Conservation (phyloP, 1,139 yeast species). For the Eremothecium cymbalariae region DNA sequence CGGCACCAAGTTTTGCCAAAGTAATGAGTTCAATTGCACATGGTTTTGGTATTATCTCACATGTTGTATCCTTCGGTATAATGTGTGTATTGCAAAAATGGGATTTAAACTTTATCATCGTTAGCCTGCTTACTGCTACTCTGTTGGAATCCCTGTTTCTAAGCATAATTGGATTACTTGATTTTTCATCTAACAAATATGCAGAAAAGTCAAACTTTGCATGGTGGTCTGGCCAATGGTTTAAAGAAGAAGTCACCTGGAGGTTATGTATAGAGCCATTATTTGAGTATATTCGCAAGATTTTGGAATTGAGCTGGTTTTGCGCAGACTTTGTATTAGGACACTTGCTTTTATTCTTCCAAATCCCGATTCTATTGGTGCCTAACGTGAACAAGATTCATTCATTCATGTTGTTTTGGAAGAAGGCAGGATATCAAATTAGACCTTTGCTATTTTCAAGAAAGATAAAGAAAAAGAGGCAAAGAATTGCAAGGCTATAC, state of each 20-base stretch:
- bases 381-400: slow-evolving; percentile 55
- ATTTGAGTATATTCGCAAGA: slow-evolving; percentile 48
- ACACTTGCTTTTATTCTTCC: slow-evolving; percentile 43
- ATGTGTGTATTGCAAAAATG: slow-evolving; percentile 48
- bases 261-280: slow-evolving; percentile 43
- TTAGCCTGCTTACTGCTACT: slow-evolving; percentile 38
- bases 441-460: slow-evolving; percentile 53
- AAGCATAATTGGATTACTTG: slow-evolving; percentile 4
- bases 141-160: slow-evolving; percentile 3
- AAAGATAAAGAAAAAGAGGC: slow-evolving; percentile 76
- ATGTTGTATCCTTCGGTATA: slow-evolving; percentile 41
- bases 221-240: slow-evolving; percentile 69
- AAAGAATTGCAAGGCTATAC: slow-evolving; percentile 37
- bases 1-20: slow-evolving; percentile 38
- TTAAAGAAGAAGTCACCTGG: slow-evolving; percentile 46
- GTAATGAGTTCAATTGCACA: slow-evolving; percentile 41
- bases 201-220: slow-evolving; percentile 43
- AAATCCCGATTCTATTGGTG: slow-evolving; percentile 45
- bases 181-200: slow-evolving; percentile 1
- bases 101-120: slow-evolving; percentile 34
- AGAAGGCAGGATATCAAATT: slow-evolving; percentile 45
- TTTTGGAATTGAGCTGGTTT: slow-evolving; percentile 47
- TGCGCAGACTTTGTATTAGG: slow-evolving; percentile 46
- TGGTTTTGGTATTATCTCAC: slow-evolving; percentile 36
- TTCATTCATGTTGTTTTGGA: slow-evolving; percentile 51